A percentile compares a stretch with the other conserved stretches of the same genome.
These are phyloP conservation scores for Antarctomyces pellizariae DNA, from an alignment of 495 filamentous ascomycete species.

Conservation along the genomic window DNA sequence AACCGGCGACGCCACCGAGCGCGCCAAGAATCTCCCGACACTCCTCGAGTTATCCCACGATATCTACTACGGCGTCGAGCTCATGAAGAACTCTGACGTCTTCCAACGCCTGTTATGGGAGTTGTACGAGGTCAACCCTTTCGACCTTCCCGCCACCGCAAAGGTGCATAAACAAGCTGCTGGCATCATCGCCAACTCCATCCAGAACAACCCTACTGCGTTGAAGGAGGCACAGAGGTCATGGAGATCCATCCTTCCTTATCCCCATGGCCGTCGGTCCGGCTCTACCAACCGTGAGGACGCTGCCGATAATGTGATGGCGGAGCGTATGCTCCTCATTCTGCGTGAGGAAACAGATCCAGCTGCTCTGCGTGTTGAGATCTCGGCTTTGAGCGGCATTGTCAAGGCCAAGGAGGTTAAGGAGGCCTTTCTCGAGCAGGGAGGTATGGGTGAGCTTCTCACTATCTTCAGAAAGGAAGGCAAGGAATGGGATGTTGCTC, in stretches of 20 bases:
- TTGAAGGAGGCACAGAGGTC: slow-evolving; percentile 21
- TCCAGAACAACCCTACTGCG: slow-evolving; percentile 41
- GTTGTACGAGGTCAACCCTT: too few species aligned
- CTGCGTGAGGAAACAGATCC: too few species aligned
- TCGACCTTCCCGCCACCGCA: background rate
- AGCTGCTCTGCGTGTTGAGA: slow-evolving; percentile 15
- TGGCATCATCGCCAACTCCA: slow-evolving; percentile 24
- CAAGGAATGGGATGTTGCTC: slow-evolving; percentile 17
- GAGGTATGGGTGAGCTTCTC: slow-evolving; percentile 23
- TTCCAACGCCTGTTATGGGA: slow-evolving; percentile 21
- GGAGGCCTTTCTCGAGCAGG: slow-evolving; percentile 23
- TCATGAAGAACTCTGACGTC: slow-evolving; percentile 25
- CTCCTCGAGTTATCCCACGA: slow-evolving; percentile 37
- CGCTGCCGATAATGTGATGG: too few species aligned
- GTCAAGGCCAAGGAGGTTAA: slow-evolving; percentile 21
- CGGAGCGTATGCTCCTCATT: slow-evolving; percentile 8
- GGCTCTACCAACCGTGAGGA: slow-evolving; percentile 5
- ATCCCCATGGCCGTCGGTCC: slow-evolving; percentile 4
- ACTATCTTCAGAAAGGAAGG: slow-evolving; percentile 18
- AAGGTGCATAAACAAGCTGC: slow-evolving; percentile 18
- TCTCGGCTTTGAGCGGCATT: slow-evolving; percentile 18
- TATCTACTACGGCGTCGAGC: slow-evolving; percentile 43
- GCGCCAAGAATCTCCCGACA: slow-evolving; percentile 20
- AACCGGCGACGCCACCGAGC: slow-evolving; percentile 5
- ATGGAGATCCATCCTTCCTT: slow-evolving; percentile 16